Evolutionary conservation across 768 basidiomycete genomes (phyloP).

Genomic region (Sporobolomyces phaffii): DNA sequence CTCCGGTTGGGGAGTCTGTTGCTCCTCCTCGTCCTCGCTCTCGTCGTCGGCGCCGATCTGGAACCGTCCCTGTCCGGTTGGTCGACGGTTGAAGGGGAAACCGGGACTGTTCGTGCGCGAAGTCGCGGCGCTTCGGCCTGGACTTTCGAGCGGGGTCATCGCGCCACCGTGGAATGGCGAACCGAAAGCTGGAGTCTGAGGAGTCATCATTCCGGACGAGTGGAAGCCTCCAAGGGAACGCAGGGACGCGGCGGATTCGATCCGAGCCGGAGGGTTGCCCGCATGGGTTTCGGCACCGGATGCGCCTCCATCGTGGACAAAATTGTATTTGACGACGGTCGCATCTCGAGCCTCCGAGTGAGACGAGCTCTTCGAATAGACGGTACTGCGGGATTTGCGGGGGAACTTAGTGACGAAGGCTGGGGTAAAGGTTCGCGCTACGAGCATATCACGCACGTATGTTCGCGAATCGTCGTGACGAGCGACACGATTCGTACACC

Average conservation of each 20-base stretch:
- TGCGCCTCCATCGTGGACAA: slow-evolving; percentile 28
- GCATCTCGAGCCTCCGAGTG: slow-evolving; percentile 48
- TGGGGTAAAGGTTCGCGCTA: background rate
- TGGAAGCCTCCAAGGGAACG: slow-evolving; percentile 18
- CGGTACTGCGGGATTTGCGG: slow-evolving; percentile 35
- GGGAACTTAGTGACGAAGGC: background rate
- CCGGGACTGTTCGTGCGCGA: slow-evolving; percentile 2
- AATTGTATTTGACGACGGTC: slow-evolving; percentile 48
- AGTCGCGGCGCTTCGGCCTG: background rate
- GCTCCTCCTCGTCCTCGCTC: slow-evolving; percentile 12
- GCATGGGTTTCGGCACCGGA: background rate
- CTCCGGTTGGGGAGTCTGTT: background rate
- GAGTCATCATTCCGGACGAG: slow-evolving; percentile 15
- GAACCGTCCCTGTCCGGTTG: slow-evolving; percentile 1
- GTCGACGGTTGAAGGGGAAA: slow-evolving; percentile 15
- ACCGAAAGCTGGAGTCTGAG: slow-evolving; percentile 31
- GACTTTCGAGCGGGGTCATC: slow-evolving; percentile 4
- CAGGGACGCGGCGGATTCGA: slow-evolving; percentile 31
- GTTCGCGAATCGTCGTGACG: slow-evolving; percentile 65
- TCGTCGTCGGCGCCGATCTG: slow-evolving; percentile 25
- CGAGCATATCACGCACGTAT: slow-evolving; percentile 37
- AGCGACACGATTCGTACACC: slow-evolving; percentile 68
- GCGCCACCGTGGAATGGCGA: slow-evolving; percentile 14
- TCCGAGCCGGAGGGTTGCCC: slow-evolving; percentile 14
- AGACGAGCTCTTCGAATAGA: slow-evolving; percentile 47